These are phyloP conservation scores for Tylopilus vinaceipallidus DNA, from an alignment of 768 basidiomycete species.

Conservation along the genomic window DNA sequence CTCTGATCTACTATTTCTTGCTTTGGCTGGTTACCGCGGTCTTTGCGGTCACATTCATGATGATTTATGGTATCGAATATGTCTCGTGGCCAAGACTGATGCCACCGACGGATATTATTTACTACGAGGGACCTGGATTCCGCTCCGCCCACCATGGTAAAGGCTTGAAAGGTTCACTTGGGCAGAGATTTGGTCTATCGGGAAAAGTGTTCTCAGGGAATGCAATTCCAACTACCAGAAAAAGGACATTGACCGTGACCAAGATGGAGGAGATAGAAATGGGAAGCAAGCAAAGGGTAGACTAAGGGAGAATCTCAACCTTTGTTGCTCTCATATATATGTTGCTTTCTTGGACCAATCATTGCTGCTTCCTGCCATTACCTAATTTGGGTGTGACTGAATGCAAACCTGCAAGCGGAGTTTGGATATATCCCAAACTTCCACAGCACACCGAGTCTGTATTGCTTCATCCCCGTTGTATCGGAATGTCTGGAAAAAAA, in stretches of 20 bases:
- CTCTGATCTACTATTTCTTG: constrained; percentile 79
- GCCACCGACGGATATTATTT: constrained; percentile 73
- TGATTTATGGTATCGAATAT: constrained; percentile 88
- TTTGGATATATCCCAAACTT: constrained; percentile 29
- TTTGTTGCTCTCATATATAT: neutral
- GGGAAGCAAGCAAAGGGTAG: constrained; percentile 77
- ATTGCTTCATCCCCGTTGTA: constrained; percentile 9
- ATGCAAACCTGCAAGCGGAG: constrained; percentile 25
- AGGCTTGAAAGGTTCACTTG: constrained; percentile 51
- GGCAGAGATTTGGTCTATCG: constrained; percentile 33
- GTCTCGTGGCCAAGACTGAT: constrained; percentile 92
- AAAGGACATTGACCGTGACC: constrained; percentile 32
- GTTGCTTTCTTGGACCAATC: neutral
- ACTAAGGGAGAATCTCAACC: constrained; percentile 36
- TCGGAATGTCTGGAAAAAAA: constrained; percentile 51
- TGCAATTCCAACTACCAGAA: constrained; percentile 37
- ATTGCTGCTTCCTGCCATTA: neutral
- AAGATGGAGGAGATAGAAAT: constrained; percentile 75
- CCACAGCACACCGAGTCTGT: neutral
- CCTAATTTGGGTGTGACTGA: constrained; percentile 9
- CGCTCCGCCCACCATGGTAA: constrained; percentile 75
- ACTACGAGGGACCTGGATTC: constrained; percentile 88
- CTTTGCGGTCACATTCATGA: constrained; percentile 67
- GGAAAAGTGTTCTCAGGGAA: constrained; percentile 38
- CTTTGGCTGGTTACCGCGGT: constrained; percentile 72